Percentiles rank a stretch among this genome's conserved stretches.
These are phyloP conservation scores for Xylariaceae sp. DNA, from an alignment of 2,329 filamentous ascomycete species.

Conservation along the genomic window DNA sequence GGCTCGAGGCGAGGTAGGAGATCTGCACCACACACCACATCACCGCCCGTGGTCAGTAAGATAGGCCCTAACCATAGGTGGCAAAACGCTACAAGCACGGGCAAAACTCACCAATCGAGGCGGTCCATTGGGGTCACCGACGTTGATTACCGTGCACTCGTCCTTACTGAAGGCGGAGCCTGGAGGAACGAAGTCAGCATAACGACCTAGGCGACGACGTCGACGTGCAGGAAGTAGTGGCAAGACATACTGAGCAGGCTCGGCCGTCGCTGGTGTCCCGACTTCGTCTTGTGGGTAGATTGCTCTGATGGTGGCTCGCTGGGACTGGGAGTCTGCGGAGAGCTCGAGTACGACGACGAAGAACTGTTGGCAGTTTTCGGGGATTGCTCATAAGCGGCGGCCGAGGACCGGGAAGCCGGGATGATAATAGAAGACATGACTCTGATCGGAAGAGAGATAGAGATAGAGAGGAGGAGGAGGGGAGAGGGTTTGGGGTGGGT, in stretches of 20 bases:
- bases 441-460: constrained; percentile 14
- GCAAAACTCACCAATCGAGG: constrained; percentile 65
- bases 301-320: constrained; percentile 46
- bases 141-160: constrained; percentile 79
- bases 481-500: no score
- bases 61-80: constrained; percentile 7
- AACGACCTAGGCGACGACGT: constrained; percentile 11
- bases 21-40: constrained; percentile 62
- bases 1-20: constrained; percentile 76
- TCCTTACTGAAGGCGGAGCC: constrained; percentile 72
- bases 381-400: constrained; percentile 42
- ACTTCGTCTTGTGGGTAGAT: constrained; percentile 45
- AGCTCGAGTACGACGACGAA: constrained; percentile 61
- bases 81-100: background rate
- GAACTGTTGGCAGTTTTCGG: constrained; percentile 53
- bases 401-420: constrained; percentile 49
- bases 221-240: background rate
- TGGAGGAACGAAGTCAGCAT: constrained; percentile 39
- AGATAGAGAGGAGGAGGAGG: no score
- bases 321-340: constrained; percentile 50
- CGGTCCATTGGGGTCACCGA: constrained; percentile 73
- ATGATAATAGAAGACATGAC: constrained; percentile 72
- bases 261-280: constrained; percentile 58
- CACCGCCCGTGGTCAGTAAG: constrained; percentile 23
- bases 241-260: constrained; percentile 66